Percentiles rank a stretch among this genome's conserved stretches.
phyloP scores from a whole-genome alignment of 768 basidiomycete species.

The Leccinum sublutescens region DNA sequence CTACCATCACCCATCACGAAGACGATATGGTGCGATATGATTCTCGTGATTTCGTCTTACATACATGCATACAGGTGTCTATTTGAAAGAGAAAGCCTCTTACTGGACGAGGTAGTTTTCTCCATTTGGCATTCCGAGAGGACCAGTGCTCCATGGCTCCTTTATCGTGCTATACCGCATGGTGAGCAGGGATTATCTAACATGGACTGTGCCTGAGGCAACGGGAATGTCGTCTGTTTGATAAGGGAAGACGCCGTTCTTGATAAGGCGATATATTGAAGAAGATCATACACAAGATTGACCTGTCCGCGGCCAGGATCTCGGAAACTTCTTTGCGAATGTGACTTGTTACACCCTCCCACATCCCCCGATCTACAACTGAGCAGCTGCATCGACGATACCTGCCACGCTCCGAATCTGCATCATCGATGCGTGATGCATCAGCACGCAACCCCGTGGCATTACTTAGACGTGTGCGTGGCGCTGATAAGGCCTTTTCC shows the following conservation, averaged over 20 bases:
- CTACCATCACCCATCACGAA: background rate
- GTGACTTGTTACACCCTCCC: background rate
- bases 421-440: background rate
- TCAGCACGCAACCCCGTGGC: background rate
- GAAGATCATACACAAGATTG: background rate
- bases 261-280: background rate
- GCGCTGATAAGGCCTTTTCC: background rate
- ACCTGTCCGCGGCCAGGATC: background rate
- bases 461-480: background rate
- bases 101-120: background rate
- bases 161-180: background rate
- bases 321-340: background rate
- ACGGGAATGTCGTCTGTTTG: background rate
- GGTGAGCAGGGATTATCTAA: background rate
- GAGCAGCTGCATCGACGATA: background rate
- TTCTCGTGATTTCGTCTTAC: constrained; percentile 1
- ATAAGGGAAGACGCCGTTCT: background rate
- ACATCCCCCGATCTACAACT: constrained; percentile 7
- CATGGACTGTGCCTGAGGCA: background rate
- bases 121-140: background rate
- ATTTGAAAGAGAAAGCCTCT: background rate
- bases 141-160: background rate
- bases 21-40: constrained; percentile 2
- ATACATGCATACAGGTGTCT: background rate
- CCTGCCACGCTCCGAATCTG: background rate